Evolutionary conservation across 192 early-diverging fungal species (phyloP).

Genomic region (Podila epigama): DNA sequence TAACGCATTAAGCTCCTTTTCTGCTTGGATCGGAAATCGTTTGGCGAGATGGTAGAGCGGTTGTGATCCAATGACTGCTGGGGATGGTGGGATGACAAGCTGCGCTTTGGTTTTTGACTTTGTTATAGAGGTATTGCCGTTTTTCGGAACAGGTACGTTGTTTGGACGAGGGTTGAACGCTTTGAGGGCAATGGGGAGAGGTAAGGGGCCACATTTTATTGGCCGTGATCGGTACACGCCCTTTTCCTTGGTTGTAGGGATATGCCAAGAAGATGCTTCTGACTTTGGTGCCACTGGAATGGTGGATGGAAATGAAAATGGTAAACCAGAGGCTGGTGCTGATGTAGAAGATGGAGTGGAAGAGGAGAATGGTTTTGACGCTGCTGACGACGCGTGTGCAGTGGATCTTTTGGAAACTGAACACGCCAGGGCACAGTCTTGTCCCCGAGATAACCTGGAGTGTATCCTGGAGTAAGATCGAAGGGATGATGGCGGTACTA

Average conservation of each 20-base stretch:
- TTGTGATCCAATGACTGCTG: conserved; percentile 35
- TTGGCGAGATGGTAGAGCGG: conserved; percentile 37
- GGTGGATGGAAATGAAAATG: not conserved
- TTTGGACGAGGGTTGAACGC: not conserved
- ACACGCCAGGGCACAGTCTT: not conserved
- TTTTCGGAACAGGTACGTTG: not conserved
- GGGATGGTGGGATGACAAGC: conserved; percentile 27
- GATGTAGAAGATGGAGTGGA: not conserved
- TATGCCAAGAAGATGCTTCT: not conserved
- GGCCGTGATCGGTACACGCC: not conserved
- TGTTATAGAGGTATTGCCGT: not conserved
- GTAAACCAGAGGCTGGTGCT: not conserved
- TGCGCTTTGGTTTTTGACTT: not conserved
- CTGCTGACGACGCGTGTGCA: not conserved
- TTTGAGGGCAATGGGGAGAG: conserved; percentile 28
- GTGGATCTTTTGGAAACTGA: not conserved
- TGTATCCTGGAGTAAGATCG: too few species aligned
- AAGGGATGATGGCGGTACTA: too few species aligned
- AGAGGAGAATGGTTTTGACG: not conserved
- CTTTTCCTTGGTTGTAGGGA: not conserved
- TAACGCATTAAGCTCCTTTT: conserved; percentile 27
- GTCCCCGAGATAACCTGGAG: too few species aligned
- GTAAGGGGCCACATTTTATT: conserved; percentile 10
- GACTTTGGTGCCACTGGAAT: too few species aligned
- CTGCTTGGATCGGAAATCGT: conserved; percentile 35